A percentile compares a stretch with the other conserved stretches of the same genome.
These are phyloP conservation scores for Coemansia reversa DNA, from an alignment of 192 early-diverging fungal species.

Conservation along the genomic window DNA sequence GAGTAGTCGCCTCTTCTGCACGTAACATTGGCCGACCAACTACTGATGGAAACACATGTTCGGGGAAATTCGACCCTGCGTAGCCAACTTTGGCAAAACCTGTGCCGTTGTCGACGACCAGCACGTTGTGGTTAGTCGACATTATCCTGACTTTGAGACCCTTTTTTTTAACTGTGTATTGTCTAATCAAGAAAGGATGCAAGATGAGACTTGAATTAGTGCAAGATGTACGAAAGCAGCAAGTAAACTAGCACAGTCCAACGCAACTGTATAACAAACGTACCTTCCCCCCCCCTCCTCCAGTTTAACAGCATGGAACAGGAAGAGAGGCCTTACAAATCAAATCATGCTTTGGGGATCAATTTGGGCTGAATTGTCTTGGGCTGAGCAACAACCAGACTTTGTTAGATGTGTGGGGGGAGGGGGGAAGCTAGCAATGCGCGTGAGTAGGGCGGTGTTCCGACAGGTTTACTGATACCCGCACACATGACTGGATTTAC, in stretches of 20 bases:
- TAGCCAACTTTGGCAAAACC: slow-evolving; percentile 98
- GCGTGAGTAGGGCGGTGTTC: not conserved
- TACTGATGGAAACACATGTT: slow-evolving; percentile 92
- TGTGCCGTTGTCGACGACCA: slow-evolving; percentile 85
- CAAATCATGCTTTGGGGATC: not conserved
- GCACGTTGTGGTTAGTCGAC: slow-evolving; percentile 58
- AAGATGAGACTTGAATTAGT: too few relatives aligned
- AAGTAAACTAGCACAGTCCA: not conserved
- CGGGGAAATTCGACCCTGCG: slow-evolving; percentile 94
- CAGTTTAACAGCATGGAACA: not conserved
- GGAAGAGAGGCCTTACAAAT: not conserved
- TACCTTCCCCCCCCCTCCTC: not conserved
- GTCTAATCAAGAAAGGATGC: not conserved
- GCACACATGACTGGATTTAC: not conserved
- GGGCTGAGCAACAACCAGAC: too few relatives aligned
- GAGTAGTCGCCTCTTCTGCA: slow-evolving; percentile 81
- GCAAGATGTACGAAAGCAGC: not conserved
- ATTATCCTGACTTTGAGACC: slow-evolving; percentile 7
- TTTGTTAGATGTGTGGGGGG: too few relatives aligned
- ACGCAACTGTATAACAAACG: not conserved
- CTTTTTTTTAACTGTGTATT: not conserved
- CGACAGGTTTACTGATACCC: slow-evolving; percentile 8
- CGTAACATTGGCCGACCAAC: slow-evolving; percentile 98
- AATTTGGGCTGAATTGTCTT: not conserved
- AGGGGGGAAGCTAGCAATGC: too few relatives aligned